Evolutionary conservation across 2,329 filamentous ascomycete species (phyloP).

Genomic region (Ophiosphaerella korrae): DNA sequence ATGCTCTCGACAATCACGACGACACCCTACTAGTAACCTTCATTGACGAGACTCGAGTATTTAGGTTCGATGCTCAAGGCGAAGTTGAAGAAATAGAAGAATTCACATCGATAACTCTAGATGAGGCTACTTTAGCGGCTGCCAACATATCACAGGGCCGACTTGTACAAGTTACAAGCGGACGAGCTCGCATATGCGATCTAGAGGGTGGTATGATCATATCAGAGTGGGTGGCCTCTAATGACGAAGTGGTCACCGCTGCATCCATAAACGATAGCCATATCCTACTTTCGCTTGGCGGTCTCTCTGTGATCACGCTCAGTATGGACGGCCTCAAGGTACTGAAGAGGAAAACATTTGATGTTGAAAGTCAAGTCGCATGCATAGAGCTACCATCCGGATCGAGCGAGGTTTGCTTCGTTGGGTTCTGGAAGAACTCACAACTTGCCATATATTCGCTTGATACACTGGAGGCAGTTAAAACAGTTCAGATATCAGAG

Average conservation of each 20-base stretch:
- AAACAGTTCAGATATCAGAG: conserved; percentile 61
- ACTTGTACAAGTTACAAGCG: conserved; percentile 77
- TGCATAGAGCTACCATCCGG: conserved; percentile 77
- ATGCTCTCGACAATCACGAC: conserved; percentile 54
- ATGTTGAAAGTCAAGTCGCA: conserved; percentile 76
- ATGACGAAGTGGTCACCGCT: conserved; percentile 68
- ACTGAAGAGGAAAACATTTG: conserved; percentile 65
- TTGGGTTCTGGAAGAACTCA: conserved; percentile 88
- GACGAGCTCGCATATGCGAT: conserved; percentile 66
- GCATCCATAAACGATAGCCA: conserved; percentile 74
- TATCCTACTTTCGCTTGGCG: conserved; percentile 76
- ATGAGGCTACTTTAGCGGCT: conserved; percentile 73
- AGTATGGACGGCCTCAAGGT: conserved; percentile 65
- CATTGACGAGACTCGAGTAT: conserved; percentile 80
- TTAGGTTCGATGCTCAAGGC: conserved; percentile 74
- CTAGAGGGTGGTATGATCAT: conserved; percentile 58
- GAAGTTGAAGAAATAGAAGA: conserved; percentile 85
- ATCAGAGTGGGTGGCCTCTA: conserved; percentile 63
- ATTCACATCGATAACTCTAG: conserved; percentile 72
- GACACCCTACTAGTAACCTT: conserved; percentile 83
- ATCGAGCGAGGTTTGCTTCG: conserved; percentile 70
- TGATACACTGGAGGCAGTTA: conserved; percentile 66
- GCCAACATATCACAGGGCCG: conserved; percentile 67
- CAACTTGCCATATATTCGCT: conserved; percentile 76
- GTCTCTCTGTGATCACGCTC: conserved; percentile 73